Evolutionary conservation across 306 rosid species (phyloP), one percentile per base, ranked within the genome.

Genomic region (Ochetophila trinervis): DNA sequence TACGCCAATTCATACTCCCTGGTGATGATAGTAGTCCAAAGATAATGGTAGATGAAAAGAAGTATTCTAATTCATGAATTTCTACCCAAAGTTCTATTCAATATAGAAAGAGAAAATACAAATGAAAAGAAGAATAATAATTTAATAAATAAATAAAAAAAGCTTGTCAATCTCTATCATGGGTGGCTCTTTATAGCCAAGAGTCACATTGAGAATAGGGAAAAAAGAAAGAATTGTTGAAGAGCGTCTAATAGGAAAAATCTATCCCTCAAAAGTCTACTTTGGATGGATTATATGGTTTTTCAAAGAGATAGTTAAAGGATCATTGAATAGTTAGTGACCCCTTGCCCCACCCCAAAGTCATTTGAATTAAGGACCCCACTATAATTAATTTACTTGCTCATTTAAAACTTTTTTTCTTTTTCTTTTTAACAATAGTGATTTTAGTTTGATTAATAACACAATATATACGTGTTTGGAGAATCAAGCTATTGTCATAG

Each of bases 301-400:
- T 77, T 79, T 72, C 65, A 59, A 75, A 66, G n/a, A 60, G 30
- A 27, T 4, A 13, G 66, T 57, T 60, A 16, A 22, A 32, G 72
- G 34, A 70, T 63, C 69, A 22, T 72, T 74, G 77, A 82, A 74
- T 42, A 34, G 23, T 23, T 12, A 63, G 72, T 35, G 71, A 72
- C 40, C n/a, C 59, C 15, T 12, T 16, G 27, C 12, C 19, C 53
- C 44, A 63, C 44, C 32, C 60, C 54, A 34, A 57, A n/a, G 57
- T 76, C 58, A 30, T 60, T 56, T 64, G 45, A 60, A 70, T 60
- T 57, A 47, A 45, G 4, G 63, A 54, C 63, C 78, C 78, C 75
- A 75, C 80, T 70, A 35, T 53, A 16, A 72, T 78, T 27, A 27
- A 27, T 27, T 27, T 49, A 35, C 57, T n/a, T 6, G 63, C 54